A percentile compares a stretch with the other conserved stretches of the same genome.
phyloP scores from a whole-genome alignment of 2,329 filamentous ascomycete species.

The Xylaria polymorpha region DNA sequence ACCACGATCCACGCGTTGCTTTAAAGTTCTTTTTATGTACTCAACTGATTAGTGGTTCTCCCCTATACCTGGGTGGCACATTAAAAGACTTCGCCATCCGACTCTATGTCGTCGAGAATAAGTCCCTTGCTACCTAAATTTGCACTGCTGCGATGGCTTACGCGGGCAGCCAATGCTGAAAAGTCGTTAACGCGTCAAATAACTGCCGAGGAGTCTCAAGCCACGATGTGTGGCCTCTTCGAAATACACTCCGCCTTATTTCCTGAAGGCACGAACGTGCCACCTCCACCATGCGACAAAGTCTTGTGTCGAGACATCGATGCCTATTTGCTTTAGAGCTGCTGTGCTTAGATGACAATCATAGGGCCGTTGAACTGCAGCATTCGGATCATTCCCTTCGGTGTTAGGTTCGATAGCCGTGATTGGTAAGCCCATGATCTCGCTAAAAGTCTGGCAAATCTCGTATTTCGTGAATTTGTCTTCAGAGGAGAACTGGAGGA shows the following conservation, averaged over 20 bases:
- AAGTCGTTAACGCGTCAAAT: not conserved
- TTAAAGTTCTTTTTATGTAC: not conserved
- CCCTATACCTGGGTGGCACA: not conserved
- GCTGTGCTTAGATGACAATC: constrained; percentile 88
- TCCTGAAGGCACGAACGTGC: constrained; percentile 69
- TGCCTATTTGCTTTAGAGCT: constrained; percentile 76
- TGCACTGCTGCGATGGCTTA: not conserved
- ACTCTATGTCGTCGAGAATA: not conserved
- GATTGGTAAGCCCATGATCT: constrained; percentile 80
- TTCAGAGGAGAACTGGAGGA: constrained; percentile 89
- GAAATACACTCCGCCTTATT: constrained; percentile 51
- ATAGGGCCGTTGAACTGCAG: constrained; percentile 81
- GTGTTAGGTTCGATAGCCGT: constrained; percentile 76
- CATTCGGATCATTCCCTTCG: constrained; percentile 77
- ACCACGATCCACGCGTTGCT: not conserved
- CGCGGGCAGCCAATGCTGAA: not conserved
- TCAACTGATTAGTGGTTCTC: not conserved
- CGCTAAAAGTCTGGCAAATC: constrained; percentile 81
- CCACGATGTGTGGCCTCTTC: not conserved
- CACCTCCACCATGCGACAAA: constrained; percentile 86
- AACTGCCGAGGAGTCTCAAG: not conserved
- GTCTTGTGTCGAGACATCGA: constrained; percentile 78
- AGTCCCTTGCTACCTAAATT: not conserved
- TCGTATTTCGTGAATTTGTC: constrained; percentile 90
- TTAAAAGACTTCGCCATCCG: not conserved